These are phyloP conservation scores for Russula sp. DNA, from an alignment of 768 basidiomycete genomes.

Conservation along the genomic window DNA sequence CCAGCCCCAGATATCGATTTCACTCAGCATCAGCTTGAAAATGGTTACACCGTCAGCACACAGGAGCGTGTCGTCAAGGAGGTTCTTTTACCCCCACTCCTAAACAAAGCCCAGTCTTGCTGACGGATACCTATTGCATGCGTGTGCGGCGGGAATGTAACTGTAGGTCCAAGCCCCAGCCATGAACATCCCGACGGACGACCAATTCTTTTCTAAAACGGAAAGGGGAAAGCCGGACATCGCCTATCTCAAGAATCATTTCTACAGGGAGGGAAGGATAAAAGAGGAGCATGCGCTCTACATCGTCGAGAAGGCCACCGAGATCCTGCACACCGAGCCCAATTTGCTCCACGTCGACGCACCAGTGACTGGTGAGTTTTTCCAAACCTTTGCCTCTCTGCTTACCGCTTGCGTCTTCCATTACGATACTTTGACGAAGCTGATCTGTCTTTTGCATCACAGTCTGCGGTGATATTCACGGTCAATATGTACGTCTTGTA, in stretches of 20 bases:
- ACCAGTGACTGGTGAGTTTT: constrained; percentile 82
- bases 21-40: constrained; percentile 88
- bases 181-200: constrained; percentile 84
- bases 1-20: constrained; percentile 70
- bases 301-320: constrained; percentile 85
- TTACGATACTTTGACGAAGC: constrained; percentile 16
- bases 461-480: constrained; percentile 93
- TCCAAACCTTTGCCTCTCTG: not conserved
- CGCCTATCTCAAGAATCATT: constrained; percentile 97
- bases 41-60: constrained; percentile 86
- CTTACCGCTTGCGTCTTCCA: constrained; percentile 23
- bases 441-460: constrained; percentile 29
- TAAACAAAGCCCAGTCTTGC: not conserved
- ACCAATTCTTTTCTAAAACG: constrained; percentile 83
- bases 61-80: constrained; percentile 96
- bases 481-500: constrained; percentile 81
- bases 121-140: not conserved
- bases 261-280: constrained; percentile 91
- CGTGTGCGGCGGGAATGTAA: constrained; percentile 3
- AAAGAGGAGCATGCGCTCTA: constrained; percentile 94
- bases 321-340: constrained; percentile 74
- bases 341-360: constrained; percentile 94
- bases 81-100: constrained; percentile 40
- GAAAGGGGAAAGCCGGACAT: constrained; percentile 91
- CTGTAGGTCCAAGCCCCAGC: constrained; percentile 94